Evolutionary conservation across 306 rosid genomes (phyloP).

Genomic region (Dryas octopetala): DNA sequence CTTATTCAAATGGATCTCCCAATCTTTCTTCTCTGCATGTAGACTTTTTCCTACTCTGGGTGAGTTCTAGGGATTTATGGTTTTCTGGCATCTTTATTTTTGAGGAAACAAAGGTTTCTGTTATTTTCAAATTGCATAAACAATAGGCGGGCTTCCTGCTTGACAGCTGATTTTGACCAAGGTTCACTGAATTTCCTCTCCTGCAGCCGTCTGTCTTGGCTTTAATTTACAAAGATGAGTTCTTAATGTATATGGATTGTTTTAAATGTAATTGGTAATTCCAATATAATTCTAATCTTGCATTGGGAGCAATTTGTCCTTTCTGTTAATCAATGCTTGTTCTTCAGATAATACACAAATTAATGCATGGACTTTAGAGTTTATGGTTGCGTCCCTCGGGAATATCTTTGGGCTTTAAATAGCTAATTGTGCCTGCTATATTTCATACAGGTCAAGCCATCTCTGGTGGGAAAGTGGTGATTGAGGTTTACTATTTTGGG

Average conservation of each 20-base stretch:
- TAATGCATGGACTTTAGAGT: background rate
- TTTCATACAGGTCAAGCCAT: conserved; percentile 49
- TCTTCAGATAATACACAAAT: background rate
- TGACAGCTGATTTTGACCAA: background rate
- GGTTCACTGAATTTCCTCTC: background rate
- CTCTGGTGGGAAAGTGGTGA: conserved; percentile 56
- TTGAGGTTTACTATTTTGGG: conserved; percentile 68
- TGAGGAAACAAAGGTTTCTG: background rate
- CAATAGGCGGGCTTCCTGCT: background rate
- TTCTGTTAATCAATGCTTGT: background rate
- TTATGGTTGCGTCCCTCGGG: background rate
- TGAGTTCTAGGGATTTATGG: too few species aligned
- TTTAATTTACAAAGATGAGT: background rate
- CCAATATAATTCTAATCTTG: background rate
- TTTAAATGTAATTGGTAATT: background rate
- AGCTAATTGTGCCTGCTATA: conserved; percentile 20
- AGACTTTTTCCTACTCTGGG: too few species aligned
- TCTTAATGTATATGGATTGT: background rate
- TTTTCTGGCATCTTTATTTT: too few species aligned
- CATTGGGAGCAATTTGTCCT: background rate
- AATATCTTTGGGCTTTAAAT: background rate
- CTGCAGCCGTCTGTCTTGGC: background rate
- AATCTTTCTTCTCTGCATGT: too few species aligned
- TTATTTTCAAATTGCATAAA: background rate
- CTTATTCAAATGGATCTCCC: too few species aligned